A percentile compares a stretch with the other conserved stretches of the same genome.
phyloP scores from a whole-genome alignment of 192 early-diverging fungal species.

The Linnemannia exigua region DNA sequence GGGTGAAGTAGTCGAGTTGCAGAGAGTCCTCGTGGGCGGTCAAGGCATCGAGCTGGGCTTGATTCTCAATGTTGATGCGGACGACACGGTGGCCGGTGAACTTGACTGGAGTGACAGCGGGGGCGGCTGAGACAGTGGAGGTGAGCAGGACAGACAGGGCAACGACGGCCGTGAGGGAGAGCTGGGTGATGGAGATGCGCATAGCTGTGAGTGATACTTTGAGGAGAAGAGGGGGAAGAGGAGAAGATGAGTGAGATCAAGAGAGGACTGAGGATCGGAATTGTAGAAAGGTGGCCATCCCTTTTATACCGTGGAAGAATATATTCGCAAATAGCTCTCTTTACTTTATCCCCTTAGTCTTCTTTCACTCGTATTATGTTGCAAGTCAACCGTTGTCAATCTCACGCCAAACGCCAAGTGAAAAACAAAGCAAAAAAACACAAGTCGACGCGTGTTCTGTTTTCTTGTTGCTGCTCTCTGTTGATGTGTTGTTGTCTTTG shows the following conservation, averaged over 20 bases:
- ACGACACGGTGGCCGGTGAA: slow-evolving; percentile 56
- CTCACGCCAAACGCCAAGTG: neutral
- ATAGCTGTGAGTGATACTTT: neutral
- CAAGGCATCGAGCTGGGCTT: slow-evolving; percentile 35
- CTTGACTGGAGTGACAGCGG: neutral
- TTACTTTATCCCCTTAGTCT: neutral
- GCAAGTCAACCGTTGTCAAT: neutral
- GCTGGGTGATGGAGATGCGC: slow-evolving; percentile 19
- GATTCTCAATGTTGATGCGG: slow-evolving; percentile 48
- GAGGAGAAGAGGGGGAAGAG: neutral
- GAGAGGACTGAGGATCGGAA: neutral
- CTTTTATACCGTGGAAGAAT: neutral
- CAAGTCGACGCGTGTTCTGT: neutral
- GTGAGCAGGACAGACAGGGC: slow-evolving; percentile 39
- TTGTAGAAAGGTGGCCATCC: neutral
- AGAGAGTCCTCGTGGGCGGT: slow-evolving; percentile 31
- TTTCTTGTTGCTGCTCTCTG: neutral
- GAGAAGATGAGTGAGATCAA: neutral
- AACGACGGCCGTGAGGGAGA: slow-evolving; percentile 41
- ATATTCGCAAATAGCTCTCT: neutral
- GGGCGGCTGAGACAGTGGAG: neutral
- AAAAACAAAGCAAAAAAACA: neutral
- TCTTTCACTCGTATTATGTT: neutral
- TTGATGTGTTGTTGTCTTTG: neutral
- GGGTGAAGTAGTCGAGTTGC: slow-evolving; percentile 34